phyloP scores from a whole-genome alignment of 106 monocot species.

The Acorus calamus region DNA sequence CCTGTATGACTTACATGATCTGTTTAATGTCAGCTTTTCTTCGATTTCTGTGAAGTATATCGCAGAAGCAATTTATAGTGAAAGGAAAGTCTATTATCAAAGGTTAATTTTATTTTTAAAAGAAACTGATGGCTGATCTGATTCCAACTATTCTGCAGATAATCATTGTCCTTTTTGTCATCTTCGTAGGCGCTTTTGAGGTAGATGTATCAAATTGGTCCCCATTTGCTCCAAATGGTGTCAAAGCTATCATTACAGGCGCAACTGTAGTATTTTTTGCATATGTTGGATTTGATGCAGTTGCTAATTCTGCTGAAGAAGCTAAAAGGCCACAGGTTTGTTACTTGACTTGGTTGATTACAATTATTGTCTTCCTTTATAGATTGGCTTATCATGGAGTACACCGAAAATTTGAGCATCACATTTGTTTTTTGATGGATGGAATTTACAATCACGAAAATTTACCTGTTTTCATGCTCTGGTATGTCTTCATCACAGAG shows the following conservation, averaged over 20 bases:
- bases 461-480: too few species aligned
- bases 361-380: neutral
- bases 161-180: constrained; percentile 75
- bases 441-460: too few species aligned
- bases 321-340: constrained; percentile 85
- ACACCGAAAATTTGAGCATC: too few species aligned
- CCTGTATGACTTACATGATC: too few species aligned
- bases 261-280: constrained; percentile 97
- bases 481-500: constrained; percentile 29
- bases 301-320: constrained; percentile 98
- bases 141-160: constrained; percentile 34
- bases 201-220: constrained; percentile 95
- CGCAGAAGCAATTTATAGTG: too few species aligned
- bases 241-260: constrained; percentile 85
- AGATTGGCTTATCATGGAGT: neutral
- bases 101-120: too few species aligned
- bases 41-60: too few species aligned
- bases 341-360: neutral
- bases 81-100: too few species aligned
- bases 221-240: constrained; percentile 92
- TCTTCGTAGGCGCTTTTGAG: constrained; percentile 75
- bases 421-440: too few species aligned
- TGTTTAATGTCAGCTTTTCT: too few species aligned
- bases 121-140: neutral
- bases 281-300: constrained; percentile 98